A percentile compares a stretch with the other conserved stretches of the same genome.
phyloP scores from a whole-genome alignment of 768 basidiomycete genomes.

The Termitomyces sp. region DNA sequence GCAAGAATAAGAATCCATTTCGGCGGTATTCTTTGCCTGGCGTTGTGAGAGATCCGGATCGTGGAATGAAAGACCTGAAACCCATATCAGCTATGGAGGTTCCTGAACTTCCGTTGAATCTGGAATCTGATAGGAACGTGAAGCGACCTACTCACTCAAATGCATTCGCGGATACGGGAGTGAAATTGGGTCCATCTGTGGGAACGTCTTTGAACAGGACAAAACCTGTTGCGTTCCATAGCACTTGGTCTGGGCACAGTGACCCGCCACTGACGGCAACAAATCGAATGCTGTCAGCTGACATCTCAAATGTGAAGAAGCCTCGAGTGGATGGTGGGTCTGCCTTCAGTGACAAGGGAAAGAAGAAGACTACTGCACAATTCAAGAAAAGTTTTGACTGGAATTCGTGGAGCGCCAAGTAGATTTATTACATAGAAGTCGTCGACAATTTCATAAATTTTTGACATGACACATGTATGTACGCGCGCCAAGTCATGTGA shows the following conservation, averaged over 20 bases:
- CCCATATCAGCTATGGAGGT: constrained; percentile 23
- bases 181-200: neutral
- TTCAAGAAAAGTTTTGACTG: constrained; percentile 16
- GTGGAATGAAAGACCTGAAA: constrained; percentile 13
- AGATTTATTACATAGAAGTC: neutral
- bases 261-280: neutral
- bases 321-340: neutral
- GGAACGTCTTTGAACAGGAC: neutral
- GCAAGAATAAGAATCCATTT: constrained; percentile 17
- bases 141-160: neutral
- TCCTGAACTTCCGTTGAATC: constrained; percentile 15
- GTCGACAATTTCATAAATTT: no score
- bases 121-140: constrained; percentile 1
- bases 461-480: neutral
- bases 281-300: neutral
- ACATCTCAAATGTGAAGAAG: neutral
- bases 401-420: constrained; percentile 14
- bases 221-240: neutral
- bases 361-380: neutral
- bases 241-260: constrained; percentile 2
- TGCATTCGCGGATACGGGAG: neutral
- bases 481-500: constrained; percentile 8
- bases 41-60: constrained; percentile 1
- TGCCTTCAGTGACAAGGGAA: neutral
- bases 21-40: constrained; percentile 9